Evolutionary conservation across 2,329 filamentous ascomycete genomes (phyloP).

Genomic region (Metarhizium humberi): DNA sequence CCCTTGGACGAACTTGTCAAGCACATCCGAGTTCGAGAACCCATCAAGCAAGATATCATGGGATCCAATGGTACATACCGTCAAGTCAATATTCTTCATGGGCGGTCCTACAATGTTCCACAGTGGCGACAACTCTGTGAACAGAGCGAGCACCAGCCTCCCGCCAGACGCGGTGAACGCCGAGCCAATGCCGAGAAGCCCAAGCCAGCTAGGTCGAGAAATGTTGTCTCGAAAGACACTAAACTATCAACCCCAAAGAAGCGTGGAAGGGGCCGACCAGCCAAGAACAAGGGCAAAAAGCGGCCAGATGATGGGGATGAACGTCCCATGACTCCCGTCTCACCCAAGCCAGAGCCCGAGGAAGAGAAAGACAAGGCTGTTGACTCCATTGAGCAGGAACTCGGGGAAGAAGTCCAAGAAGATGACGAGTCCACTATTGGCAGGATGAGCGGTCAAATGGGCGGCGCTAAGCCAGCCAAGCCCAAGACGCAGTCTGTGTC

Average conservation of each 20-base stretch:
- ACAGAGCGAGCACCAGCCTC: constrained; percentile 91
- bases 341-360: constrained; percentile 33
- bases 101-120: constrained; percentile 89
- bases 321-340: constrained; percentile 50
- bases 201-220: constrained; percentile 32
- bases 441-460: constrained; percentile 34
- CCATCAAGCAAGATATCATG: constrained; percentile 97
- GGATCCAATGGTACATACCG: constrained; percentile 92
- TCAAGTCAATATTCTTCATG: constrained; percentile 94
- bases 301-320: constrained; percentile 35
- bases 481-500: constrained; percentile 66
- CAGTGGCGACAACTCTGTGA: constrained; percentile 93
- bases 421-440: constrained; percentile 29
- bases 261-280: constrained; percentile 30
- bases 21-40: constrained; percentile 86
- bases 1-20: constrained; percentile 79
- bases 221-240: constrained; percentile 22
- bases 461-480: constrained; percentile 40
- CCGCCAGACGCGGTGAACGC: constrained; percentile 77
- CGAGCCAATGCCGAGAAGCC: constrained; percentile 51
- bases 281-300: constrained; percentile 27
- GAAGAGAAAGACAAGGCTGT: constrained; percentile 25
- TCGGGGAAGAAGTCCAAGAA: constrained; percentile 31
- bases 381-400: constrained; percentile 42
- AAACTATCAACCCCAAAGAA: constrained; percentile 27